A percentile compares a stretch with the other conserved stretches of the same genome.
These are phyloP conservation scores for Trichoderma guizhouense DNA, from an alignment of 2,329 filamentous ascomycete genomes.

Conservation along the genomic window DNA sequence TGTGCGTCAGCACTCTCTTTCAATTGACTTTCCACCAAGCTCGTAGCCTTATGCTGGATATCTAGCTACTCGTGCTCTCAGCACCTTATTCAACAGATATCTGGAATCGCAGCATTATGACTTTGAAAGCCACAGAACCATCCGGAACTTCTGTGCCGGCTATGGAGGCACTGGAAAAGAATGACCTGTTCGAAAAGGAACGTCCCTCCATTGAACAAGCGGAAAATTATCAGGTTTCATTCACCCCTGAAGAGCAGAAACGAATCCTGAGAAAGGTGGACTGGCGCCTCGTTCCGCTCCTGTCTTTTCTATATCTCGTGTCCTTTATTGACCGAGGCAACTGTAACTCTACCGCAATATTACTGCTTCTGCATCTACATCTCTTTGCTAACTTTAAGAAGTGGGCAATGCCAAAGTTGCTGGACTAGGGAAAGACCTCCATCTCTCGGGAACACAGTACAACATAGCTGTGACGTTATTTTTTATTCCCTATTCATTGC, in stretches of 20 bases:
- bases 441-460: constrained; percentile 23
- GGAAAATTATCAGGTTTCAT: not conserved
- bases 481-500: constrained; percentile 21
- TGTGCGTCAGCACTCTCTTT: not conserved
- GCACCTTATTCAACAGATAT: not conserved
- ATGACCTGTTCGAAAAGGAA: not conserved
- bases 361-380: not conserved
- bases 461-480: constrained; percentile 26
- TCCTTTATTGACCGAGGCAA: not conserved
- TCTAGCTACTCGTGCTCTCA: not conserved
- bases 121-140: not conserved
- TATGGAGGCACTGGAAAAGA: not conserved
- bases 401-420: constrained; percentile 25
- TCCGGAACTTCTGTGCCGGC: not conserved
- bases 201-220: not conserved
- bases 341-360: not conserved
- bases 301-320: not conserved
- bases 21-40: not conserved
- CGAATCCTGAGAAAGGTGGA: not conserved
- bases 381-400: not conserved
- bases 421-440: constrained; percentile 23
- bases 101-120: not conserved
- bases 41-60: not conserved
- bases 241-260: not conserved
- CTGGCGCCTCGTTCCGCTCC: not conserved